These are phyloP conservation scores for Verticillium nubilum DNA, from an alignment of 2,329 filamentous ascomycete genomes.

Conservation along the genomic window DNA sequence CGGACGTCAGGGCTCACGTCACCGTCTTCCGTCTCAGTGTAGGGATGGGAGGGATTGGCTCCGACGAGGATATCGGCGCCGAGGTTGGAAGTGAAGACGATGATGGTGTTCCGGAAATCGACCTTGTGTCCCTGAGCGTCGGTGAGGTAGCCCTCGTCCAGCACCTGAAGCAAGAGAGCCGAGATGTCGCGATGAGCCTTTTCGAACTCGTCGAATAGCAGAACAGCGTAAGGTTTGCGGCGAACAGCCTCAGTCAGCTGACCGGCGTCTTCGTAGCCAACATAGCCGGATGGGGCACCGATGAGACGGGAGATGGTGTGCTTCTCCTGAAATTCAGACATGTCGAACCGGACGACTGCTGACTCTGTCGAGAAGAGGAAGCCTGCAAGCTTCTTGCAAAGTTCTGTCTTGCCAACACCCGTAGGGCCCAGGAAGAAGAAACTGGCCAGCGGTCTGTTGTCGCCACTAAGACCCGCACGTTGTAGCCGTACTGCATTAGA, in stretches of 20 bases:
- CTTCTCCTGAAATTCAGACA: constrained; percentile 97
- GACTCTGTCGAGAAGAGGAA: constrained; percentile 92
- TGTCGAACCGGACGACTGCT: constrained; percentile 91
- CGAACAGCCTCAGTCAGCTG: constrained; percentile 94
- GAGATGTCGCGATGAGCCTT: constrained; percentile 96
- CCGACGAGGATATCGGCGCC: constrained; percentile 88
- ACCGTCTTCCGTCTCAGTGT: constrained; percentile 56
- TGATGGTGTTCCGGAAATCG: constrained; percentile 94
- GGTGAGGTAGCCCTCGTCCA: constrained; percentile 94
- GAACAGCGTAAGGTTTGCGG: constrained; percentile 88
- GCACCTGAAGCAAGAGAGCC: constrained; percentile 82
- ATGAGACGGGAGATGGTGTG: constrained; percentile 92
- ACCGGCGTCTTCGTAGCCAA: constrained; percentile 94
- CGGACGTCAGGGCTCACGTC: constrained; percentile 71
- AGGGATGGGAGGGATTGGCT: constrained; percentile 58
- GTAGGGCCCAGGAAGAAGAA: constrained; percentile 98
- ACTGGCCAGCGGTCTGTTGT: constrained; percentile 85
- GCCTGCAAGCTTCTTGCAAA: constrained; percentile 90
- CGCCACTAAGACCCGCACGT: constrained; percentile 82
- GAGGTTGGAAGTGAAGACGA: constrained; percentile 92
- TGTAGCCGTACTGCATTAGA: constrained; percentile 92
- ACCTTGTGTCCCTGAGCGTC: constrained; percentile 95
- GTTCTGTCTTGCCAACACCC: constrained; percentile 93
- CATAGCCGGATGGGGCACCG: constrained; percentile 87
- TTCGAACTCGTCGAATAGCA: constrained; percentile 96